Evolutionary conservation across 2,329 filamentous ascomycete genomes (phyloP), one percentile per base, ranked within the genome.

Genomic region (Cladosporium sp.): DNA sequence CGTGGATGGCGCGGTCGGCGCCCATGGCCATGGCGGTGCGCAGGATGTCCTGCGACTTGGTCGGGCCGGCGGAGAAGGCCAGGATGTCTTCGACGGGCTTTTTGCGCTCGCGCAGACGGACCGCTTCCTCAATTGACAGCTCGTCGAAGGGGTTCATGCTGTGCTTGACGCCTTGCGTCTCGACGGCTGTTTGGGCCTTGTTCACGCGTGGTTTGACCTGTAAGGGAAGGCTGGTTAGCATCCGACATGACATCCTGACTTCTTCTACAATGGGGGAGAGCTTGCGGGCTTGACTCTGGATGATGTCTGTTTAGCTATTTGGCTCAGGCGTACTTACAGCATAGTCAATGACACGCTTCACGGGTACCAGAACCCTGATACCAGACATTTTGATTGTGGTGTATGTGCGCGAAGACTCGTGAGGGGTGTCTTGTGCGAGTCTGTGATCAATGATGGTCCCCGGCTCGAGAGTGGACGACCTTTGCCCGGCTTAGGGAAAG

Each of bases 101-200:
- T 50, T 82, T 83, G 77, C 88, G 87, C 71, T 97, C 92, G 70
- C 93, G 91, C 67, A 99, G 86, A 36, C 89, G 89, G 45, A 96
- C 88, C 45, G 91, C 89, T 76, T 97, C 93, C 75, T 99, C 93
- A 70, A 99, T 84, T 38, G 90, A 95, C 65, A 99, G 88, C 72
- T 99, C 93, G 78, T 99, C 93, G 74, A 99, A 99, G 17, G 93
- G 93, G 79, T 97, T 99, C 83, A 99, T 92, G 69, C 86, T 91
- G 80, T 97, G 92, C 75, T 97, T 97, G 66, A 97, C 90, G 61
- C 88, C 88, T 58, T 85, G 80, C 50, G 88, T 96, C 74, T 96
- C 92, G 73, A 99, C 86, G 67, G 84, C 92, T 55, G 92, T 96
- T 73, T 83, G 78, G 58, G 83, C 69, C 61, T 83, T 83, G 75